Evolutionary conservation across 208 protist genomes (phyloP).

Genomic region (Trichomonas gallinae): DNA sequence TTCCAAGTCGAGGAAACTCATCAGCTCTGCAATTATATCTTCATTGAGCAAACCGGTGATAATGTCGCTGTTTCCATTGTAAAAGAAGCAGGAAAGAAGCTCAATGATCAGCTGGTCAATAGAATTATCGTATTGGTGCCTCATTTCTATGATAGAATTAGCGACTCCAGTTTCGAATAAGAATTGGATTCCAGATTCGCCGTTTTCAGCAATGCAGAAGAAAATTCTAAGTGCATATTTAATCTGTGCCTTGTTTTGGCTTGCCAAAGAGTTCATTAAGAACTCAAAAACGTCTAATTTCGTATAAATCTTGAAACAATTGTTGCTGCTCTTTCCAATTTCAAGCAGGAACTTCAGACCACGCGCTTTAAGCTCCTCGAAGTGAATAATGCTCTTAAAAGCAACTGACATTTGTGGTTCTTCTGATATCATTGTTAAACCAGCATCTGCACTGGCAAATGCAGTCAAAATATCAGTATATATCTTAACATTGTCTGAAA

Average conservation of each 20-base stretch:
- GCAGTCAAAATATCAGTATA: neutral
- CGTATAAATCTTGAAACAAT: neutral
- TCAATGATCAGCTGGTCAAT: neutral
- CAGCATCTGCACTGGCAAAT: neutral
- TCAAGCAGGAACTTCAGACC: neutral
- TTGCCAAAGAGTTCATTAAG: neutral
- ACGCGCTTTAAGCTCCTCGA: neutral
- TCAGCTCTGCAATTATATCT: neutral
- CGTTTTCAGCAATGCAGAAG: neutral
- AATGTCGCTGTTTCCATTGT: neutral
- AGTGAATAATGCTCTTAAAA: neutral
- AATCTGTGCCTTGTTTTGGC: neutral
- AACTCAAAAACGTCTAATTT: neutral
- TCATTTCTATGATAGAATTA: neutral
- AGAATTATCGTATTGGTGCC: neutral
- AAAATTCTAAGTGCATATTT: neutral
- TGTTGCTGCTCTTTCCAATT: neutral
- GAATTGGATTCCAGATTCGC: neutral
- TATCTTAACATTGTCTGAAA: neutral
- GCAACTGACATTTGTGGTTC: neutral
- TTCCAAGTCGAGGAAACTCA: neutral
- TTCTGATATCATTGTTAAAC: neutral
- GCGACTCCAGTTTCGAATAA: neutral
- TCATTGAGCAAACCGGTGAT: neutral
- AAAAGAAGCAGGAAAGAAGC: neutral